phyloP scores from a whole-genome alignment of 768 basidiomycete species.

The Leucocoprinus sp. region DNA sequence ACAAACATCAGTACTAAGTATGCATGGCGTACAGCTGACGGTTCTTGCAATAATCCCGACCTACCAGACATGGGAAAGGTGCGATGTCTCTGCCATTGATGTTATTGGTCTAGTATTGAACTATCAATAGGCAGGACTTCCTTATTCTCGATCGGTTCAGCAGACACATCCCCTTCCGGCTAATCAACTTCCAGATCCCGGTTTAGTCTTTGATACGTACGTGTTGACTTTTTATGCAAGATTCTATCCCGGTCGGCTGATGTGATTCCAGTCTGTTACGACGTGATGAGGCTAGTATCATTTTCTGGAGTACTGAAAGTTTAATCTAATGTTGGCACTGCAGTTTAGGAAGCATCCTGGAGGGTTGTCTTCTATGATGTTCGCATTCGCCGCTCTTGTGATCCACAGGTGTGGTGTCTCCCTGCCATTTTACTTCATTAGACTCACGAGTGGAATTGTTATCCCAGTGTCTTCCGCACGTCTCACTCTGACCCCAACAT shows the following conservation, averaged over 20 bases:
- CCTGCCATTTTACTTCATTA: not conserved
- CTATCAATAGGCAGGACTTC: slow-evolving; percentile 44
- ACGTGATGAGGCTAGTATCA: slow-evolving; percentile 48
- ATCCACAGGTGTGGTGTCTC: slow-evolving; percentile 56
- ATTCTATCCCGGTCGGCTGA: not conserved
- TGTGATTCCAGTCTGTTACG: slow-evolving; percentile 40
- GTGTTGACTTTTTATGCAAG: slow-evolving; percentile 14
- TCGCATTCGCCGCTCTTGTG: slow-evolving; percentile 74
- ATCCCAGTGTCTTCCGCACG: slow-evolving; percentile 74
- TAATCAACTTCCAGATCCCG: slow-evolving; percentile 70
- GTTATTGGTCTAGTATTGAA: slow-evolving; percentile 1
- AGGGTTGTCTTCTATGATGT: slow-evolving; percentile 74
- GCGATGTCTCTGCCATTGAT: not conserved
- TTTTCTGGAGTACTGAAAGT: not conserved
- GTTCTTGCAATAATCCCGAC: slow-evolving; percentile 65
- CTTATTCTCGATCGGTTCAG: slow-evolving; percentile 81
- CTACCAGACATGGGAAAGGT: slow-evolving; percentile 66
- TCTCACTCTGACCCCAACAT: slow-evolving; percentile 55
- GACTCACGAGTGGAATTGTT: slow-evolving; percentile 3
- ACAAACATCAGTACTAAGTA: slow-evolving; percentile 58
- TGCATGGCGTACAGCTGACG: slow-evolving; percentile 69
- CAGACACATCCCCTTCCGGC: slow-evolving; percentile 54
- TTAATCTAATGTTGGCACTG: slow-evolving; percentile 7
- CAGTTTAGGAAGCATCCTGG: slow-evolving; percentile 73
- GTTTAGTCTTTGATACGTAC: slow-evolving; percentile 70